Conservation (phyloP, 1,284 basidiomycete genomes). For the Paramarasmius palmivorus region DNA sequence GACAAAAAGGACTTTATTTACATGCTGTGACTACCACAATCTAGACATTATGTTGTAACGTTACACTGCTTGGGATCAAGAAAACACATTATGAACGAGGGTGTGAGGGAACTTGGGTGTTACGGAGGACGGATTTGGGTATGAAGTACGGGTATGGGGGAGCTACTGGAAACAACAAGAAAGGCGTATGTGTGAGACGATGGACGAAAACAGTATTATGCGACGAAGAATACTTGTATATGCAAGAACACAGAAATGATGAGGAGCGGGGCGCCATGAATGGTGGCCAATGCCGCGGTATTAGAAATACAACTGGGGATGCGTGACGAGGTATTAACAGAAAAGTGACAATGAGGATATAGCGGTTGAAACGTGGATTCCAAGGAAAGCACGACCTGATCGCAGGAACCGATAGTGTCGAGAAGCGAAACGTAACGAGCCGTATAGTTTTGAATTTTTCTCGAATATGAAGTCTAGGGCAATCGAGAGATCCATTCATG, state of each 20-base stretch:
- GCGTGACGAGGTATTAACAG: background rate
- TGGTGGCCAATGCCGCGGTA: background rate
- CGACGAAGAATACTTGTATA: background rate
- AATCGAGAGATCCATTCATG: too few relatives aligned
- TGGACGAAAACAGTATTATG: background rate
- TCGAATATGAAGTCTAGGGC: too few relatives aligned
- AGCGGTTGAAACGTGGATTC: background rate
- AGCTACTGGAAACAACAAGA: background rate
- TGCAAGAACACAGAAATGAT: background rate
- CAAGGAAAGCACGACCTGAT: background rate
- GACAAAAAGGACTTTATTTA: too few relatives aligned
- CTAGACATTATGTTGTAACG: too few relatives aligned
- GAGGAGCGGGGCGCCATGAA: background rate
- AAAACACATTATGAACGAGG: background rate
- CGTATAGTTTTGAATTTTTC: too few relatives aligned
- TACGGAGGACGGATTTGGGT: background rate
- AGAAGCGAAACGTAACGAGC: too few relatives aligned
- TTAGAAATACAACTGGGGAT: slow-evolving; percentile 6
- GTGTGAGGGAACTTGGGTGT: background rate
- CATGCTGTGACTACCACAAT: too few relatives aligned
- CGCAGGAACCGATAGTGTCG: too few relatives aligned
- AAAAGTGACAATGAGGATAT: background rate
- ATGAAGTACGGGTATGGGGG: too few relatives aligned
- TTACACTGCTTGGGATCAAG: too few relatives aligned
- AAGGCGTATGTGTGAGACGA: background rate